A percentile compares a stretch with the other conserved stretches of the same genome.
These are phyloP conservation scores for Ophiostoma piceae DNA, from an alignment of 2,329 filamentous ascomycete genomes.

Conservation along the genomic window DNA sequence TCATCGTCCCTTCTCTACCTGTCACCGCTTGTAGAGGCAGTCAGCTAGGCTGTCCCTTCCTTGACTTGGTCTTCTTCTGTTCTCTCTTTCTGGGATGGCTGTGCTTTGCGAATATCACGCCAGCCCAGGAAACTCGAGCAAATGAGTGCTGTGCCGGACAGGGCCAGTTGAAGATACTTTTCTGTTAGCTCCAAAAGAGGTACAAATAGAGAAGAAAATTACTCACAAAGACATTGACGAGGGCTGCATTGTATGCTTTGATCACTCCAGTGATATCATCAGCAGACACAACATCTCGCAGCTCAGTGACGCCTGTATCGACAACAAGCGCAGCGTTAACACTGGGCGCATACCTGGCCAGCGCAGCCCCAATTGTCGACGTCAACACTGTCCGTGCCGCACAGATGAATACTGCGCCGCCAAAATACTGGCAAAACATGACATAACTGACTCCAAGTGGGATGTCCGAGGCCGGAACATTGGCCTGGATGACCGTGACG, in stretches of 20 bases:
- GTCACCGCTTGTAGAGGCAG: not conserved
- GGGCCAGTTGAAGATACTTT: not conserved
- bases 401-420: not conserved
- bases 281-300: not conserved
- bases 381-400: not conserved
- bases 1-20: not conserved
- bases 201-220: not conserved
- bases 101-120: not conserved
- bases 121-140: not conserved
- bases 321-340: not conserved
- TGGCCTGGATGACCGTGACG: not conserved
- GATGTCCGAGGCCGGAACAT: not conserved
- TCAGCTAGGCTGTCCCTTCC: not conserved
- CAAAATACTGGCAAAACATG: not conserved
- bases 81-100: not conserved
- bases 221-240: not conserved
- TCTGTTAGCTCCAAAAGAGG: not conserved
- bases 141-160: not conserved
- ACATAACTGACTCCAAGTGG: not conserved
- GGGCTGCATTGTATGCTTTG: not conserved
- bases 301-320: not conserved
- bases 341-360: not conserved
- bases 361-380: not conserved
- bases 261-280: not conserved
- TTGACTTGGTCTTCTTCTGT: not conserved